Percentiles rank a stretch among this genome's conserved stretches.
Evolutionary conservation across 2,329 filamentous ascomycete genomes (phyloP).

Genomic region (Colletotrichum sp.): DNA sequence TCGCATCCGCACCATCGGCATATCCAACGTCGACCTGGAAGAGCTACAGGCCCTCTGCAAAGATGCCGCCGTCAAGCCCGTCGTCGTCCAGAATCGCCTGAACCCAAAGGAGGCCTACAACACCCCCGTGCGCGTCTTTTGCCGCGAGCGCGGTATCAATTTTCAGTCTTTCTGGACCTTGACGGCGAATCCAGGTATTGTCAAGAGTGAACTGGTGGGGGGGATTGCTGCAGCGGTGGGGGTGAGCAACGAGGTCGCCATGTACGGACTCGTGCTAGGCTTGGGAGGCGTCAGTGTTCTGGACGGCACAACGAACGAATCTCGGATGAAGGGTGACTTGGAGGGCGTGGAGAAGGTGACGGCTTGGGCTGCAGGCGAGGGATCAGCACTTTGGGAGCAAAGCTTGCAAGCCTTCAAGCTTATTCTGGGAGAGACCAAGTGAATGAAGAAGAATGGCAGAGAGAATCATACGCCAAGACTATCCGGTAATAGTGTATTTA

Average conservation of each 20-base stretch:
- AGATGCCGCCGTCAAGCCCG: constrained; percentile 44
- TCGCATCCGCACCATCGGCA: constrained; percentile 70
- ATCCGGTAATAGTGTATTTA: background rate
- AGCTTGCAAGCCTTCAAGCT: constrained; percentile 54
- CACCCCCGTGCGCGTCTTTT: constrained; percentile 58
- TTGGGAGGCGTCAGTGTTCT: constrained; percentile 47
- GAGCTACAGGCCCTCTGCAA: constrained; percentile 59
- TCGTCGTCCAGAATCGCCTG: constrained; percentile 80
- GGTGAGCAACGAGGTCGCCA: constrained; percentile 44
- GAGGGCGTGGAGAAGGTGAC: constrained; percentile 46
- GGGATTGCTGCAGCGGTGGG: constrained; percentile 48
- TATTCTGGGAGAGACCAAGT: background rate
- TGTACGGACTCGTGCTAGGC: constrained; percentile 55
- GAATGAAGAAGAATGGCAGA: background rate
- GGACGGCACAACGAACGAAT: constrained; percentile 50
- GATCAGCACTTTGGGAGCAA: constrained; percentile 51
- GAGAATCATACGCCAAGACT: background rate
- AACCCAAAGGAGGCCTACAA: constrained; percentile 66
- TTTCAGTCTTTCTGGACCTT: constrained; percentile 64
- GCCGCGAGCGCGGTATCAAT: constrained; percentile 42
- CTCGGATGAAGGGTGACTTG: constrained; percentile 56
- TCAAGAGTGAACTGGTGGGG: constrained; percentile 49
- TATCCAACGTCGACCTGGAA: constrained; percentile 73
- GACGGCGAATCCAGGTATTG: constrained; percentile 48
- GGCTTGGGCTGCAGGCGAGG: constrained; percentile 48